Evolutionary conservation across 2,329 filamentous ascomycete genomes (phyloP).

Genomic region (Phialophora expanda): DNA sequence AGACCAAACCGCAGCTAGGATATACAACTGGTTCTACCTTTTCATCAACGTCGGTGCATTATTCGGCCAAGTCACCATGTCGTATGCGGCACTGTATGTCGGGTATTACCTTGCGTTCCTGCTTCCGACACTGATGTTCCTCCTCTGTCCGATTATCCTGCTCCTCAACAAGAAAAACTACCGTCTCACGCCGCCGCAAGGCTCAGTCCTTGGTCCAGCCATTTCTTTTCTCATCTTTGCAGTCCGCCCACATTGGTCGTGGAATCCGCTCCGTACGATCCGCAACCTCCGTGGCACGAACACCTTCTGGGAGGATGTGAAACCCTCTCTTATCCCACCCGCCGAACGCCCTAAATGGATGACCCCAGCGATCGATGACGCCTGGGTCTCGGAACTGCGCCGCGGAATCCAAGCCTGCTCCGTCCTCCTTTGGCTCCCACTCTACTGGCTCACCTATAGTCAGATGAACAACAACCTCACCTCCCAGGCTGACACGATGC

Average conservation of each 20-base stretch:
- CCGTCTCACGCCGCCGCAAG: conserved; percentile 68
- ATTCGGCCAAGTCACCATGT: conserved; percentile 67
- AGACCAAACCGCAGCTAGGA: conserved; percentile 68
- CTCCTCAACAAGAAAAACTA: conserved; percentile 67
- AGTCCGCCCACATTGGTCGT: conserved; percentile 66
- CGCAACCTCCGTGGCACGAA: conserved; percentile 60
- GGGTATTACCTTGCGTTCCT: conserved; percentile 76
- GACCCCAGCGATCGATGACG: conserved; percentile 71
- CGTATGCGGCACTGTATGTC: conserved; percentile 75
- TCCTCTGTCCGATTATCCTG: conserved; percentile 66
- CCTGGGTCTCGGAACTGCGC: conserved; percentile 78
- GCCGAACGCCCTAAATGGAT: conserved; percentile 70
- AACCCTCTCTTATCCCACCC: conserved; percentile 67
- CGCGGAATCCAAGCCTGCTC: conserved; percentile 72
- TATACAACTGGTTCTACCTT: conserved; percentile 74
- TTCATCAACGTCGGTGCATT: conserved; percentile 72
- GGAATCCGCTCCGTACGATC: conserved; percentile 63
- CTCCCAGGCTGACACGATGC: conserved; percentile 62
- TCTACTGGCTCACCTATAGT: conserved; percentile 48
- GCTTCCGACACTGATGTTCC: conserved; percentile 70
- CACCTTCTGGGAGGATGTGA: conserved; percentile 70
- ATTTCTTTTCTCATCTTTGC: conserved; percentile 65
- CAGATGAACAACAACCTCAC: conserved; percentile 40
- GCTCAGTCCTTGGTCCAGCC: conserved; percentile 73
- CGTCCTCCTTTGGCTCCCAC: conserved; percentile 67